A percentile compares a stretch with the other conserved stretches of the same genome.
phyloP scores from a whole-genome alignment of 2,329 filamentous ascomycete genomes.

The Coleophoma eucalyptorum region DNA sequence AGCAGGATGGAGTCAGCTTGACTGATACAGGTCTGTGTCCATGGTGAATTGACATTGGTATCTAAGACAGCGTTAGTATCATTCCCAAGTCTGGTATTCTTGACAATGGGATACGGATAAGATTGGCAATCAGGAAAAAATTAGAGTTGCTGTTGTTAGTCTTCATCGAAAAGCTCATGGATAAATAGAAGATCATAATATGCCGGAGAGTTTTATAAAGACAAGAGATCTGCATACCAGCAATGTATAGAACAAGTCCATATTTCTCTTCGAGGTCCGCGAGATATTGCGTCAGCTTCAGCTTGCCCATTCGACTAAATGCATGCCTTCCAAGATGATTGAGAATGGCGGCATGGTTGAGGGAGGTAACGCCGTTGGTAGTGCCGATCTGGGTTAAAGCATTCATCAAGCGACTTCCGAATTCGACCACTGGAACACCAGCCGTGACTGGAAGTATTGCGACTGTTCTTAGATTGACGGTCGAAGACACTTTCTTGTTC shows the following conservation, averaged over 20 bases:
- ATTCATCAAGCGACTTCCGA: slow-evolving; percentile 82
- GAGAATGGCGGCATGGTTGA: slow-evolving; percentile 90
- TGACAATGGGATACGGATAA: neutral
- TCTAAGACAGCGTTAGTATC: slow-evolving; percentile 44
- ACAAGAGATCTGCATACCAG: slow-evolving; percentile 47
- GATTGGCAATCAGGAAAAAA: slow-evolving; percentile 56
- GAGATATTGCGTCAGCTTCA: slow-evolving; percentile 92
- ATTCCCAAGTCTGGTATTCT: too few species aligned
- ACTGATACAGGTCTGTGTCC: slow-evolving; percentile 96
- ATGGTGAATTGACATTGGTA: slow-evolving; percentile 93
- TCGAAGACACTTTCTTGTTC: slow-evolving; percentile 72
- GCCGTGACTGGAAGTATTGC: slow-evolving; percentile 86
- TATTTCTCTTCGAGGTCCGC: slow-evolving; percentile 98
- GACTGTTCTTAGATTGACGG: slow-evolving; percentile 87
- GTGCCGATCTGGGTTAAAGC: slow-evolving; percentile 87
- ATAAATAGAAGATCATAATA: slow-evolving; percentile 21
- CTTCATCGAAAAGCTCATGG: slow-evolving; percentile 20
- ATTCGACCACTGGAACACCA: slow-evolving; percentile 92
- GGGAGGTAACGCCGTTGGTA: slow-evolving; percentile 81
- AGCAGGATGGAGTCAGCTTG: slow-evolving; percentile 96
- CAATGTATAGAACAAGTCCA: slow-evolving; percentile 90
- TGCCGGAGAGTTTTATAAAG: slow-evolving; percentile 36
- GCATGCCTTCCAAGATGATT: slow-evolving; percentile 95
- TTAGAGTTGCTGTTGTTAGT: slow-evolving; percentile 44
- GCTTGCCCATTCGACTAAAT: slow-evolving; percentile 94